Conservation (phyloP, 2,329 filamentous ascomycete species). For the Colletotrichum lupini region DNA sequence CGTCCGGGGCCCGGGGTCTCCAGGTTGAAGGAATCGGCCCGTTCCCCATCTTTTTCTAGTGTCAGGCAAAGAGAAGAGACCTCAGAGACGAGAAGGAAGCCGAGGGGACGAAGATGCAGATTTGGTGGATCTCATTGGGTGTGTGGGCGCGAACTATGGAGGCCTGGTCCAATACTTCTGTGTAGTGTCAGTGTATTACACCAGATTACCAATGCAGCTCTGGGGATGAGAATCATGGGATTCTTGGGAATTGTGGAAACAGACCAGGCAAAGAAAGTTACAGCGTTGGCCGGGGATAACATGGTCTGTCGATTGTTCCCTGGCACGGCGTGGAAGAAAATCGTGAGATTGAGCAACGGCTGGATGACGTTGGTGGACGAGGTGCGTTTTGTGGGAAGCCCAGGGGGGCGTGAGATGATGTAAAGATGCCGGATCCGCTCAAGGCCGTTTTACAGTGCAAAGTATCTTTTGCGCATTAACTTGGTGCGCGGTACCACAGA, state of each 20-base stretch:
- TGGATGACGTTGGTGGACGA: conserved; percentile 29
- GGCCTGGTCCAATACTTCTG: background rate
- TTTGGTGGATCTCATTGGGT: background rate
- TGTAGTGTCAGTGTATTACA: background rate
- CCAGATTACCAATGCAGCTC: conserved; percentile 26
- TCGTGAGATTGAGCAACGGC: background rate
- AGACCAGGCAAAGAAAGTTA: background rate
- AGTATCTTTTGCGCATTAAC: background rate
- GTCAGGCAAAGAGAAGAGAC: background rate
- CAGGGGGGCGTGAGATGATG: conserved; percentile 25
- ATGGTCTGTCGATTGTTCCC: background rate
- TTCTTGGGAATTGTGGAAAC: conserved; percentile 14
- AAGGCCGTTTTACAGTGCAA: background rate
- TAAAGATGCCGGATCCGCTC: conserved; percentile 12
- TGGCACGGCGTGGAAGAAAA: background rate
- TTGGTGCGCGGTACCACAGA: background rate
- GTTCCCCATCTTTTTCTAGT: conserved; percentile 23
- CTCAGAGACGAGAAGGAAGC: background rate
- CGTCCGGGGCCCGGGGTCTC: conserved; percentile 29
- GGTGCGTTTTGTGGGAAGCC: conserved; percentile 5
- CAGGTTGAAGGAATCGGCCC: conserved; percentile 32
- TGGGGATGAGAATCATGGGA: conserved; percentile 4
- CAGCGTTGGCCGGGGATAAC: background rate
- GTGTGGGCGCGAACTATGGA: background rate
- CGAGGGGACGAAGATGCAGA: background rate